Evolutionary conservation across 331 rosid species (phyloP).

Genomic region (Prunus yedoensis): DNA sequence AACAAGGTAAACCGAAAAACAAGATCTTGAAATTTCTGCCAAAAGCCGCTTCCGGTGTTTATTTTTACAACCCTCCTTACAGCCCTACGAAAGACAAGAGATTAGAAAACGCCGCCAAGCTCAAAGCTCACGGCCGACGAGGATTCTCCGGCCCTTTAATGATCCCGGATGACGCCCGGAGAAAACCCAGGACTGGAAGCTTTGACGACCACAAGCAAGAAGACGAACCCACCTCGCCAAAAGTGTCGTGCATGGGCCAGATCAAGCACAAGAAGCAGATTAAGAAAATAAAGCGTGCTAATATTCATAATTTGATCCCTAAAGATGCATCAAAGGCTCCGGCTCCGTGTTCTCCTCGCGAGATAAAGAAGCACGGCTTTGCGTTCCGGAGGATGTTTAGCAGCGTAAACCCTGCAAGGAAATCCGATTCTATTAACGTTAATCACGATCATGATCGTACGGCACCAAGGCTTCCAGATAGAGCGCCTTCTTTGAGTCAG

Average conservation of each 20-base stretch:
- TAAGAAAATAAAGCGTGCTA: conserved; percentile 37
- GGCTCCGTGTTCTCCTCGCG: conserved; percentile 26
- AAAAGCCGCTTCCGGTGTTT: conserved; percentile 47
- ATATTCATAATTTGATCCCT: neutral
- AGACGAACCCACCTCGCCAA: conserved; percentile 87
- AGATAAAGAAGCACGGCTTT: conserved; percentile 38
- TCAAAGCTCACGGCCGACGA: conserved; percentile 19
- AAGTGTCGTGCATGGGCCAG: conserved; percentile 93
- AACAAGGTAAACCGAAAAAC: conserved; percentile 45
- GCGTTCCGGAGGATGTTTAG: conserved; percentile 43
- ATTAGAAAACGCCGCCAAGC: conserved; percentile 19
- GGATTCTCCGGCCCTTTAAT: conserved; percentile 65
- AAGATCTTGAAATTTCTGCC: conserved; percentile 68
- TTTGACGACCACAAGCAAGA: conserved; percentile 38
- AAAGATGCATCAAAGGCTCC: neutral
- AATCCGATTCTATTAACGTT: conserved; percentile 34
- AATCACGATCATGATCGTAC: neutral
- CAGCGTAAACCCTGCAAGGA: conserved; percentile 34
- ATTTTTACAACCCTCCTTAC: conserved; percentile 52
- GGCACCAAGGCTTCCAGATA: conserved; percentile 25
- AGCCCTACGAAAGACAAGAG: conserved; percentile 62
- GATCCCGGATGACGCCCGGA: conserved; percentile 56
- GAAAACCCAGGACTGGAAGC: conserved; percentile 34
- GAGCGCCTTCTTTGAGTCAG: conserved; percentile 49
- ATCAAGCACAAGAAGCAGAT: conserved; percentile 75